phyloP scores from a whole-genome alignment of 371 early-diverging fungal genomes.

The Entomophthora muscae region DNA sequence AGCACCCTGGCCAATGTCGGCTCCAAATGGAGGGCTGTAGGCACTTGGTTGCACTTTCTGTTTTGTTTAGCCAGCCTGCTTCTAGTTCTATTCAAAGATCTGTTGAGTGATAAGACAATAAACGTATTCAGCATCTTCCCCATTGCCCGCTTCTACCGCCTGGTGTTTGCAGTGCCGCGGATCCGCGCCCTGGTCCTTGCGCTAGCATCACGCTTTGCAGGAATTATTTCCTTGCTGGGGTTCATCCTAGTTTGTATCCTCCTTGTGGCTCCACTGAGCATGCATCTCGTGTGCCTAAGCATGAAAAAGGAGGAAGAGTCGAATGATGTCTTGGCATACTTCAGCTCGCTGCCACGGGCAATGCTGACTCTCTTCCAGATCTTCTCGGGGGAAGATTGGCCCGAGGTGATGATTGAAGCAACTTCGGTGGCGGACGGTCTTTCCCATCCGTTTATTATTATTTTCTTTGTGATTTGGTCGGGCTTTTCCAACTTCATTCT shows the following conservation, averaged over 20 bases:
- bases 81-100: neutral
- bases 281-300: conserved; percentile 1
- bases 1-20: no score
- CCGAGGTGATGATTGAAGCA: conserved; percentile 29
- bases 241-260: neutral
- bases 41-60: neutral
- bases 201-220: neutral
- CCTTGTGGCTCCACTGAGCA: neutral
- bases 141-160: conserved; percentile 32
- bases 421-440: conserved; percentile 13
- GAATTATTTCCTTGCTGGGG: neutral
- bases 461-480: conserved; percentile 40
- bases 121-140: conserved; percentile 20
- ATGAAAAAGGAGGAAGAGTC: neutral
- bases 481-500: conserved; percentile 43
- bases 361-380: conserved; percentile 16
- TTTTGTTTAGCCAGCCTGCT: neutral
- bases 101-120: neutral
- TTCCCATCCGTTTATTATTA: conserved; percentile 21
- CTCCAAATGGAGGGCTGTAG: neutral
- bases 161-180: conserved; percentile 33
- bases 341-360: neutral
- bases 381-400: conserved; percentile 53
- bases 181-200: conserved; percentile 17
- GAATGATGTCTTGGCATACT: neutral